Base-by-base conservation (phyloP, 768 basidiomycete species). In the Hirschioporus abietinus region DNA sequence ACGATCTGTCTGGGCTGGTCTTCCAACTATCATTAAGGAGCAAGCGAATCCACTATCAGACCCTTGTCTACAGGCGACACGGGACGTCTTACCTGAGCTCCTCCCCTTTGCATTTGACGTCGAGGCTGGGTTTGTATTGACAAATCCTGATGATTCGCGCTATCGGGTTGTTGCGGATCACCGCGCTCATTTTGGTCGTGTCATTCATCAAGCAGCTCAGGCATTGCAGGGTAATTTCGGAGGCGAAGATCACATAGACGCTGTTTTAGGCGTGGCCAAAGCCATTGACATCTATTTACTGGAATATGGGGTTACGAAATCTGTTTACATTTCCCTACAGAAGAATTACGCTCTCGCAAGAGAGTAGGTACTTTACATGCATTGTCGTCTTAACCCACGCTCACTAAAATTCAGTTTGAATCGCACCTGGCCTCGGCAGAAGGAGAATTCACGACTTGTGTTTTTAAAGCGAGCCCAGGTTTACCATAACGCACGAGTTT, bases 161-260 rank as follows among this genome's bases (percentile, higher is more conserved):
- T 93, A 93, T 74, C 87, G 89, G 74, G 82, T 79, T 60, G 86
- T 88, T 23, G 75, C 79, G 18, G 74, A 78, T 0, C 83, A 88
- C 69, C 86, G 90, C 35, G 72, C 77, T 26, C 83, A 87, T 18
- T 91, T 91, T 70, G 94, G 92, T 2, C 76, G 84, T 36, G 77
- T 92, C 12, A 76, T 92, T 42, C 86, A 91, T 67, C 77, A 78
- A 35, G 93, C 93, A 1, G 88, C 93, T 1, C 79, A 78, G 24
- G 81, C 86, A 18, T 78, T 95, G 52, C 85, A 86, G 42, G 82
- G 84, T 70, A 82, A 84, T 58, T 84, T 81, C 15, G 84, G 83
- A 59, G 86, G 84, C 35, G 92, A 93, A 75, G 92, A 94, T 73
- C 91, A 93, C 68, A 90, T 93, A 59, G 96, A 99, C 74, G 90